Percentiles rank a stretch among this genome's conserved stretches.
These are phyloP conservation scores for Grigorovia jiainica DNA, from an alignment of 805 yeast species.

Conservation along the genomic window DNA sequence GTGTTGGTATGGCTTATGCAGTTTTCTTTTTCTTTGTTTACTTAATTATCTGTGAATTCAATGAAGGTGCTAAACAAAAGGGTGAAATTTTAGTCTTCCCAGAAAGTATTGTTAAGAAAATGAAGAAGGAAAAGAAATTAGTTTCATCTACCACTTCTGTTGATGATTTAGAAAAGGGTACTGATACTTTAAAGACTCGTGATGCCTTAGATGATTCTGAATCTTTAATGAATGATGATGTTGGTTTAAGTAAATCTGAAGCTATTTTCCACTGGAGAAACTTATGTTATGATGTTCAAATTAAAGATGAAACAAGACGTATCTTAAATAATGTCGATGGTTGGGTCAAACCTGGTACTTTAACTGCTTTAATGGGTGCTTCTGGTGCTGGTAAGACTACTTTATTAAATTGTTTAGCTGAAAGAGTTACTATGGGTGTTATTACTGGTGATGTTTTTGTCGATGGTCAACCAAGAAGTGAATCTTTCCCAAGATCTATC, in stretches of 20 bases:
- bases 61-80: slow-evolving; percentile 55
- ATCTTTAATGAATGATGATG: slow-evolving; percentile 3
- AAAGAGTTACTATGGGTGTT: slow-evolving; percentile 61
- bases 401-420: slow-evolving; percentile 58
- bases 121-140: slow-evolving; percentile 33
- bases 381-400: slow-evolving; percentile 82
- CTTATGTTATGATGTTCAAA: slow-evolving; percentile 60
- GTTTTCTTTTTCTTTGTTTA: slow-evolving; percentile 47
- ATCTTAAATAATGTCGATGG: slow-evolving; percentile 63
- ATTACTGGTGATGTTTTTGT: slow-evolving; percentile 61
- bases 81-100: slow-evolving; percentile 65
- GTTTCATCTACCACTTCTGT: slow-evolving; percentile 13
- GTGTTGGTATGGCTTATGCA: slow-evolving; percentile 49
- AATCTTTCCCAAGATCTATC: slow-evolving; percentile 52
- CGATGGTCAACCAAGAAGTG: slow-evolving; percentile 51
- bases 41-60: slow-evolving; percentile 45
- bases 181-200: slow-evolving; percentile 13
- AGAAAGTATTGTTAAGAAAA: slow-evolving; percentile 36
- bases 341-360: slow-evolving; percentile 75
- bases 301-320: slow-evolving; percentile 50
- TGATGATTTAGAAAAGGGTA: slow-evolving; percentile 19
- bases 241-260: slow-evolving; percentile 26
- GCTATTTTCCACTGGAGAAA: slow-evolving; percentile 73
- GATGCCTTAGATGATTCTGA: slow-evolving; percentile 19
- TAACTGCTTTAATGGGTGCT: slow-evolving; percentile 71